Conservation (phyloP, 768 basidiomycete genomes). For the Tulasnella sp. region DNA sequence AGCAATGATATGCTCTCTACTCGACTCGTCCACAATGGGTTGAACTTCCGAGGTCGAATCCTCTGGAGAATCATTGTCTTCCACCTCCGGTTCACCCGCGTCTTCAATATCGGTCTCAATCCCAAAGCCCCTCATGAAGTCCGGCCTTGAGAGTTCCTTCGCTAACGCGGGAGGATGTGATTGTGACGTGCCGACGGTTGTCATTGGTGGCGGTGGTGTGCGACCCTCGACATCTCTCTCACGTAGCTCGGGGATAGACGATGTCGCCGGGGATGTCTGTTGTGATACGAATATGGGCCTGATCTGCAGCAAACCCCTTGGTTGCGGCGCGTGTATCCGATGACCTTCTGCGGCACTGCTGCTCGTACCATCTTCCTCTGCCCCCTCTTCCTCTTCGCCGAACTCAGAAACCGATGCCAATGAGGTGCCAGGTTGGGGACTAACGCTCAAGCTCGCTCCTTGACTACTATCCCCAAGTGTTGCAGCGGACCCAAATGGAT, state of each 20-base stretch:
- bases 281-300: constrained; percentile 14
- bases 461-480: constrained; percentile 31
- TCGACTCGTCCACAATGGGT: constrained; percentile 9
- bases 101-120: constrained; percentile 57
- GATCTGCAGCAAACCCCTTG: constrained; percentile 10
- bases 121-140: constrained; percentile 72
- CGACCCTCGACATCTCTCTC: not conserved
- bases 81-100: constrained; percentile 23
- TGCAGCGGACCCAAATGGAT: constrained; percentile 56
- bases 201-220: constrained; percentile 23
- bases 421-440: constrained; percentile 9
- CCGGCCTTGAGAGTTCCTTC: constrained; percentile 46
- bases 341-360: constrained; percentile 9
- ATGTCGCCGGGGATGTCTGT: constrained; percentile 1
- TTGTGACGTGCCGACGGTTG: constrained; percentile 31
- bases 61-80: constrained; percentile 26
- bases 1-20: not conserved
- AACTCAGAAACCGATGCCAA: constrained; percentile 16
- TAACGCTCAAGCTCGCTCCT: constrained; percentile 12
- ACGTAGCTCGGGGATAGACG: not conserved
- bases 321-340: constrained; percentile 16
- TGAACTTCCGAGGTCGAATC: constrained; percentile 31
- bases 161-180: constrained; percentile 34
- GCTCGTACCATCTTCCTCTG: constrained; percentile 1
- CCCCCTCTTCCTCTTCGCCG: constrained; percentile 14